Base-by-base conservation (phyloP, 768 basidiomycete species). In the Trametes gibbosa region DNA sequence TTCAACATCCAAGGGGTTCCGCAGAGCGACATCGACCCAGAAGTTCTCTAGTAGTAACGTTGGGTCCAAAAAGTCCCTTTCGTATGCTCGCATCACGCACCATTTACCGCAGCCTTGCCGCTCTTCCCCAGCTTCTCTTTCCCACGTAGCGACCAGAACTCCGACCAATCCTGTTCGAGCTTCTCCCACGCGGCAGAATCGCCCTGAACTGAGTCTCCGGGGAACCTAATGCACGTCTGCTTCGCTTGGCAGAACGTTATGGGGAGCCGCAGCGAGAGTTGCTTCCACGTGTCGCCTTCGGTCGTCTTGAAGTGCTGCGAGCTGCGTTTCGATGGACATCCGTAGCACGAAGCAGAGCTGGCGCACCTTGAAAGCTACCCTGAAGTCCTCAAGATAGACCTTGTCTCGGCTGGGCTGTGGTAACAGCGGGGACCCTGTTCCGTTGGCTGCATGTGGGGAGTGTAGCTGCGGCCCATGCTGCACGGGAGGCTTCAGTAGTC, bases 331-430 rank as follows among this genome's bases (percentile, higher is more conserved):
- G 50, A 41, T 17, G 16, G 7, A 14, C 27, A 17, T 16, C 5
- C 17, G n/a, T 17, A 29, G 40, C 16, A 24, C 14, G 34, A 45
- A 23, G 29, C 21, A 24, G 10, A 32, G 29, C 57, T 69, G 24
- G 14, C n/a, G 17, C 34, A 95, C 95, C 68, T 85, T 81, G 66
- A 90, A 89, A 5, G 97, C 92, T 14, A 94, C 84, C 23, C 84
- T 81, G 67, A 98, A 92, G 74, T 99, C 96, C 58, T 96, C 92
- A 35, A 98, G 69, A 58, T 83, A 88, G 6, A 92, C 77, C 58
- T 85, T 87, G 56, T 88, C 89, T 46, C 82, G 78, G 19, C 49
- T 53, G 1, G 58, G 55, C 6, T 32, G 61, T 37, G 61, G 61
- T 58, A 51, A 46, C 21, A 29, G 48, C 19, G 47, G 56, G 23